A percentile compares a stretch with the other conserved stretches of the same genome.
Conservation (phyloP, 768 basidiomycete genomes). For the Podaxis sp. region DNA sequence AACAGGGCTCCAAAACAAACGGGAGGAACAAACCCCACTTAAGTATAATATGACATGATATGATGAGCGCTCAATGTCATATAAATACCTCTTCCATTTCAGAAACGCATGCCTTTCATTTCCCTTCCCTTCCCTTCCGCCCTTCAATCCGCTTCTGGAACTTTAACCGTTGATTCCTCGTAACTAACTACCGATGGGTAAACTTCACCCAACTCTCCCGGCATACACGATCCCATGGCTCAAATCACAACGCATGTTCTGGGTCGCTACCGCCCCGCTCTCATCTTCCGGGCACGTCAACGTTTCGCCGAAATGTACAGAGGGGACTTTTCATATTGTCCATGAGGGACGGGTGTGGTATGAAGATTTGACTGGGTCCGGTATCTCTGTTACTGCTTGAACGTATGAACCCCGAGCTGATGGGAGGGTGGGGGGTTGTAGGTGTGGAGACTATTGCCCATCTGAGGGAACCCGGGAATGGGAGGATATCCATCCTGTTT, state of each 20-base stretch:
- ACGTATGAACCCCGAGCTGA: not conserved
- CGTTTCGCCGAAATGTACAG: slow-evolving; percentile 62
- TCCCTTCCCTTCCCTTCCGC: no score
- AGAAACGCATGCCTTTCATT: no score
- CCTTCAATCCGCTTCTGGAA: no score
- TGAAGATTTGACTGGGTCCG: slow-evolving; percentile 70
- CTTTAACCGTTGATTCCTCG: not conserved
- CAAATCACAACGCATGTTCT: slow-evolving; percentile 62
- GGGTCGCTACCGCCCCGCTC: slow-evolving; percentile 69
- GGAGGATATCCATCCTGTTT: slow-evolving; percentile 59
- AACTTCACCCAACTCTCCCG: slow-evolving; percentile 57
- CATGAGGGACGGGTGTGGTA: slow-evolving; percentile 63
- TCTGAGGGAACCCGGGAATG: slow-evolving; percentile 50
- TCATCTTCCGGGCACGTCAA: slow-evolving; percentile 58
- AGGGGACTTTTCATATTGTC: slow-evolving; percentile 59
- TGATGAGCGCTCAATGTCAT: no score
- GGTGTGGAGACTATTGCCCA: slow-evolving; percentile 45
- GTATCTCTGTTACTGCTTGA: slow-evolving; percentile 25
- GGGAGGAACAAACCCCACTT: no score
- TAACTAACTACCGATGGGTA: slow-evolving; percentile 43
- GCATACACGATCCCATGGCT: slow-evolving; percentile 55
- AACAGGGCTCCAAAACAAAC: no score
- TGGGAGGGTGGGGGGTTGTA: slow-evolving; percentile 12
- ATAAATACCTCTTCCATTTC: no score
- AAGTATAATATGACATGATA: no score